Conservation (phyloP, 495 filamentous ascomycete genomes). For the Penicillium desertorum region DNA sequence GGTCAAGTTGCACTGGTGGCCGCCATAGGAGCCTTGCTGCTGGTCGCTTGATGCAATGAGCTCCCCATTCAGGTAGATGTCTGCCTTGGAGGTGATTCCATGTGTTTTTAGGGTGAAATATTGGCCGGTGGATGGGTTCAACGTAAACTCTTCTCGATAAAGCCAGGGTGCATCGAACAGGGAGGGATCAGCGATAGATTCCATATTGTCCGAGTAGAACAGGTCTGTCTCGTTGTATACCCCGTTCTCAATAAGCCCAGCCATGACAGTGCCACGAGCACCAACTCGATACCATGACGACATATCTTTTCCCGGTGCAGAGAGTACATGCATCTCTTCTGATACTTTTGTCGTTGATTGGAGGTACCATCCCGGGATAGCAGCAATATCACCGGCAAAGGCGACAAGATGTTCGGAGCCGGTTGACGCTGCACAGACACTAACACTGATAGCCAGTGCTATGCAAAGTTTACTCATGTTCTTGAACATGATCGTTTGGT, state of each 20-base stretch:
- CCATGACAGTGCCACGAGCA: constrained; percentile 57
- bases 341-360: constrained; percentile 45
- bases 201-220: constrained; percentile 58
- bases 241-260: constrained; percentile 52
- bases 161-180: constrained; percentile 59
- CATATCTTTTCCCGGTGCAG: constrained; percentile 46
- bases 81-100: constrained; percentile 60
- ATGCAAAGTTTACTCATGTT: neutral
- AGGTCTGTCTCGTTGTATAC: constrained; percentile 56
- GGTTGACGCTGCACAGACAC: neutral
- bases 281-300: constrained; percentile 54
- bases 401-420: constrained; percentile 17
- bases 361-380: constrained; percentile 57
- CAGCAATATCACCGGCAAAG: constrained; percentile 30
- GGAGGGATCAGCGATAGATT: constrained; percentile 37
- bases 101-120: constrained; percentile 56
- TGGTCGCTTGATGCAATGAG: constrained; percentile 45
- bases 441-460: constrained; percentile 4
- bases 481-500: neutral
- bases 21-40: constrained; percentile 59
- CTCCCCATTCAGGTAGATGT: constrained; percentile 60
- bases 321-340: constrained; percentile 42
- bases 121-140: constrained; percentile 38
- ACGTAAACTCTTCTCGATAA: constrained; percentile 56
- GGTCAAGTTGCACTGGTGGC: constrained; percentile 56